Evolutionary conservation across 2,329 filamentous ascomycete genomes (phyloP), one percentile per base, ranked within the genome.

Genomic region (Periconia sp.): DNA sequence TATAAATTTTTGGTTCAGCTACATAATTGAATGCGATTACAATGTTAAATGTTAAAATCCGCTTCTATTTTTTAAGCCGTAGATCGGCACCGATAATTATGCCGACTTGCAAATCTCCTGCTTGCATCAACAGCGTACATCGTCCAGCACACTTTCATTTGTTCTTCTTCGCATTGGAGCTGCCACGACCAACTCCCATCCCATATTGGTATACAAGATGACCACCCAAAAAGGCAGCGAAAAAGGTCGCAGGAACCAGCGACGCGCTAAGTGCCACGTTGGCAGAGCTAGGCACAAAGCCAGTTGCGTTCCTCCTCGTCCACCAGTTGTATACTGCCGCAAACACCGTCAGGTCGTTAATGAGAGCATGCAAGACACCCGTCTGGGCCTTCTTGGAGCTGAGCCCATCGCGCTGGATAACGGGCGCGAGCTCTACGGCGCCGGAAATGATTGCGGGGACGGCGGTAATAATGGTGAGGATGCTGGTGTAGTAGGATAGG

Each of bases 171-270:
- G 18, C 62, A 56, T 57, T 63, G 8, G 60, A 56, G 8, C 56
- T 59, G 2, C 56, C 59, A 14, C 61, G 50, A 9, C 66, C 63
- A 44, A 79, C 71, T 1, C 77, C 77, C 60, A 79, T 75, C 0
- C 77, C 77, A 55, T 76, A 76, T 17, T 74, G 66, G 57, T 79
- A 80, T 6, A 76, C 75, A 56, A 80, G 56, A 11, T 62, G 63
- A 1, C 76, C 77, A 3, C 77, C 77, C 10, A 79, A 65, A 52
- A 75, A 76, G 14, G 76, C 76, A 5, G 69, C 69, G 54, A 74
- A 74, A 42, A 77, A 52, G 2, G 73, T 67, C 33, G 72, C 52
- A 2, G 68, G 68, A 2, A 68, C 59, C n/a, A 76, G 54, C 17
- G 72, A 49, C 27, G 65, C 64, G 56, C 74, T 76, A 1, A 76